Conservation (phyloP, 83 land plant genomes). For the Picea abies region DNA sequence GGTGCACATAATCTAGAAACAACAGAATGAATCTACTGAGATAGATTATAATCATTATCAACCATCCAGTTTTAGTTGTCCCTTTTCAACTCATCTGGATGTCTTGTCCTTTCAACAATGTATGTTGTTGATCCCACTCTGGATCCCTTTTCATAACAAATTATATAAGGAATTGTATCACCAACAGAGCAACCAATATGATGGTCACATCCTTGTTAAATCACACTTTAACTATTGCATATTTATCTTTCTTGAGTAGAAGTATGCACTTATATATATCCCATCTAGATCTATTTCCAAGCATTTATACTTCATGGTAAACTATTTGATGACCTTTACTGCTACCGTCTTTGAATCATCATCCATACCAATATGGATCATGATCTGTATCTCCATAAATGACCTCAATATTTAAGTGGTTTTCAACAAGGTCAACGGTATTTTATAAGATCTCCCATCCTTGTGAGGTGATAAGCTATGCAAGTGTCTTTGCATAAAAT, state of each 20-base stretch:
- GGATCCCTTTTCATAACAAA: constrained; percentile 81
- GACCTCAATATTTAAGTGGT: constrained; percentile 43
- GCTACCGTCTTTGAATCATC: constrained; percentile 81
- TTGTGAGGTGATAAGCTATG: no score
- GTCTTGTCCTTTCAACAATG: constrained; percentile 94
- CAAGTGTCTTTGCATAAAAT: no score
- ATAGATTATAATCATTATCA: constrained; percentile 92
- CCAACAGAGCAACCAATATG: constrained; percentile 82
- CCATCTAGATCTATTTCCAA: constrained; percentile 99
- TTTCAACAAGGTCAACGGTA: no score
- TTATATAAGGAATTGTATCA: constrained; percentile 94
- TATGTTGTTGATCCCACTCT: constrained; percentile 46
- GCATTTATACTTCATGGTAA: constrained; percentile 90
- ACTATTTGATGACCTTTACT: constrained; percentile 86
- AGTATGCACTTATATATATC: constrained; percentile 91
- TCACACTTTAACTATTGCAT: constrained; percentile 91
- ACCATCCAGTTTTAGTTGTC: constrained; percentile 87
- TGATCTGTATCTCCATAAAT: constrained; percentile 99
- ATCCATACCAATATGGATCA: constrained; percentile 94
- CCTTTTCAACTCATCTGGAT: constrained; percentile 93
- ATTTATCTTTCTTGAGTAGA: constrained; percentile 95
- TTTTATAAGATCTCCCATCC: no score
- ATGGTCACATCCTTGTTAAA: constrained; percentile 73
- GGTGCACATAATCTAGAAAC: constrained; percentile 98
- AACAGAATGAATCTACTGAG: constrained; percentile 99